phyloP scores from a whole-genome alignment of 441 rosid genomes.

The Erodium moschatum region DNA sequence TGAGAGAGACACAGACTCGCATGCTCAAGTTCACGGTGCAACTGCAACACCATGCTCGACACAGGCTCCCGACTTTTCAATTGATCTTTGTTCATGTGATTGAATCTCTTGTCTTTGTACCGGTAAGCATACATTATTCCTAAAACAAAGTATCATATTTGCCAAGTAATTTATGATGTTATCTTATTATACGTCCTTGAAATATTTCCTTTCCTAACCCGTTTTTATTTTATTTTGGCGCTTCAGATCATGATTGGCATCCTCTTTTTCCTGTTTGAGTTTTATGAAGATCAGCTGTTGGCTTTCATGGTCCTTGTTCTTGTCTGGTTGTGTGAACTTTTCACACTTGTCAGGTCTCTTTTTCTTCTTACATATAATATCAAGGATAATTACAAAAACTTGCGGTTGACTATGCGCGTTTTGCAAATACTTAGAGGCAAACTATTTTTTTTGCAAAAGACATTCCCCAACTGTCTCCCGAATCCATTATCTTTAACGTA shows the following conservation, averaged over 20 bases:
- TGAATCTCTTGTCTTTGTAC: constrained; percentile 94
- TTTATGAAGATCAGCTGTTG: constrained; percentile 91
- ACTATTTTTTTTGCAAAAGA: too few relatives aligned
- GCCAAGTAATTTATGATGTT: not conserved
- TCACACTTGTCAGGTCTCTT: constrained; percentile 79
- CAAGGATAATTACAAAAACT: too few relatives aligned
- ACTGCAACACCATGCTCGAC: constrained; percentile 99
- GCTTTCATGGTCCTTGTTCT: constrained; percentile 98
- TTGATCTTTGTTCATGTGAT: constrained; percentile 92
- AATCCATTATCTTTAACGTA: too few relatives aligned
- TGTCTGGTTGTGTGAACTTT: constrained; percentile 93
- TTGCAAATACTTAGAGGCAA: too few relatives aligned
- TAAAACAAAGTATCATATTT: not conserved
- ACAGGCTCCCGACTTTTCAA: constrained; percentile 90
- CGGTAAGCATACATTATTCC: constrained; percentile 38
- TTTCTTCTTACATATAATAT: constrained; percentile 7
- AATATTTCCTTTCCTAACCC: not conserved
- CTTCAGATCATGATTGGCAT: constrained; percentile 97
- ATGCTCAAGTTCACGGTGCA: constrained; percentile 99
- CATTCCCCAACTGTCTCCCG: too few relatives aligned
- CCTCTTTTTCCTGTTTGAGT: constrained; percentile 87
- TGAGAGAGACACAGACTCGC: constrained; percentile 96
- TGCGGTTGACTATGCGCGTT: too few relatives aligned
- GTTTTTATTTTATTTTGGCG: constrained; percentile 11
- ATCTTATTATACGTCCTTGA: constrained; percentile 6